Percentiles rank a stretch among this genome's conserved stretches.
phyloP scores from a whole-genome alignment of 1,284 basidiomycete genomes.

The Neonothopanus nambi region DNA sequence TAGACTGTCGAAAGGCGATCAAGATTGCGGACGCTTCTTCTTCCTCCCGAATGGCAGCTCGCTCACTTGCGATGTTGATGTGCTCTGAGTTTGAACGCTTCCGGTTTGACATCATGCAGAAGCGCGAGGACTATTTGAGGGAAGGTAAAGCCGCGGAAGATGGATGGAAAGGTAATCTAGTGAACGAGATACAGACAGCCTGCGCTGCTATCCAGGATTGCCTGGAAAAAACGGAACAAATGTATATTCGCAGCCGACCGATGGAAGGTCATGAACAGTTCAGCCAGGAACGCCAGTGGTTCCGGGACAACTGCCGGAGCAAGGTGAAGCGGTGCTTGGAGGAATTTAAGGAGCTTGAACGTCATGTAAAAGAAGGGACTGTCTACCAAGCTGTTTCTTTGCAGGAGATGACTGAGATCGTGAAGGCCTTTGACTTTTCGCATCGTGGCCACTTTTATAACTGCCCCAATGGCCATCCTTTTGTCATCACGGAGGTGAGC shows the following conservation, averaged over 20 bases:
- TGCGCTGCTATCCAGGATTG: not conserved
- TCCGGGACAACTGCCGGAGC: slow-evolving; percentile 32
- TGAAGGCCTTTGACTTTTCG: slow-evolving; percentile 41
- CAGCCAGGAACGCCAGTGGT: slow-evolving; percentile 33
- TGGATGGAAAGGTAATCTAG: not conserved
- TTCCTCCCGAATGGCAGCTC: slow-evolving; percentile 37
- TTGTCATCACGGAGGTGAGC: slow-evolving; percentile 28
- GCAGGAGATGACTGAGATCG: slow-evolving; percentile 43
- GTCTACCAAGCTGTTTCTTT: slow-evolving; percentile 44
- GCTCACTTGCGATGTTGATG: slow-evolving; percentile 1
- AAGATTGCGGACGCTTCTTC: slow-evolving; percentile 33
- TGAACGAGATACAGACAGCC: not conserved
- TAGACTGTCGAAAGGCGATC: slow-evolving; percentile 43
- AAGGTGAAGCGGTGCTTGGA: slow-evolving; percentile 33
- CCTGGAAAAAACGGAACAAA: slow-evolving; percentile 1
- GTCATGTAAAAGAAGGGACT: slow-evolving; percentile 30
- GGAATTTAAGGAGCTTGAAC: slow-evolving; percentile 36
- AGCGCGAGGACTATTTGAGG: not conserved
- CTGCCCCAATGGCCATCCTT: slow-evolving; percentile 51
- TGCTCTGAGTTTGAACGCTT: slow-evolving; percentile 12
- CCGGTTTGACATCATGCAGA: slow-evolving; percentile 13
- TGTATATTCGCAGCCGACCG: slow-evolving; percentile 12
- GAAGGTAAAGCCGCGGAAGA: not conserved
- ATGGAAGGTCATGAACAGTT: slow-evolving; percentile 27
- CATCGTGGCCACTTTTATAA: slow-evolving; percentile 46